Base-by-base conservation (phyloP, 2,329 filamentous ascomycete genomes). In the Apiospora marii region DNA sequence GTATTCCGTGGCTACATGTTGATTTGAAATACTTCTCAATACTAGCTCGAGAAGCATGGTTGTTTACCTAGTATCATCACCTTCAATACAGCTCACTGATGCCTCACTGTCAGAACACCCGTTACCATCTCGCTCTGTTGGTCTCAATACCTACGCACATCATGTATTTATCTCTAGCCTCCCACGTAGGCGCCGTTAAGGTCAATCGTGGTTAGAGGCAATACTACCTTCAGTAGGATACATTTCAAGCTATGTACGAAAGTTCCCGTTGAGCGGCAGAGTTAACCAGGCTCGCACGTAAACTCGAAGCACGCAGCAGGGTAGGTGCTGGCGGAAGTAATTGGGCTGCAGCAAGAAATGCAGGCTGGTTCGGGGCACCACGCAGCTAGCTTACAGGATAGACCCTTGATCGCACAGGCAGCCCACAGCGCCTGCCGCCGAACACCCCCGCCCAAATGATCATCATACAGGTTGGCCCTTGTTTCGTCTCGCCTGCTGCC, bases 381-480 rank as follows among this genome's bases (percentile, higher is more conserved):
- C 49, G 19, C 14, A 34, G 27, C 16, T 44, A 44, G 27, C 37
- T 41, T 41, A 41, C 37, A 41, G 37, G 37, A 41, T 41, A 22
- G 58, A 64, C 58, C 58, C 58, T 41, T 64, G 58, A 64, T 64
- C 34, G 58, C 34, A 41, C 37, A 41, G 37, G 37, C 7, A 64
- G 58, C 34, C 34, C 58, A 41, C 58, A 64, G 58, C 58, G 22
- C 58, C 58, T 19, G 34, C 58, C 34, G 58, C 58, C 58, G 58
- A 64, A 64, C 58, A 41, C 58, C 58, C 58, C 58, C 34, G 58
- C 58, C 22, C 22, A 22, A 64, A 41, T 41, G 58, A 64, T 64
- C 58, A 64, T 64, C 58, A 64, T 41, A 64, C 58, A 64, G 58
- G 58, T 34, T 41, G 58, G 58, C 34, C 58, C 58, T 64, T 64